A percentile compares a stretch with the other conserved stretches of the same genome.
These are phyloP conservation scores for Coniochaeta sp. DNA, from an alignment of 2,329 filamentous ascomycete genomes.

Conservation along the genomic window DNA sequence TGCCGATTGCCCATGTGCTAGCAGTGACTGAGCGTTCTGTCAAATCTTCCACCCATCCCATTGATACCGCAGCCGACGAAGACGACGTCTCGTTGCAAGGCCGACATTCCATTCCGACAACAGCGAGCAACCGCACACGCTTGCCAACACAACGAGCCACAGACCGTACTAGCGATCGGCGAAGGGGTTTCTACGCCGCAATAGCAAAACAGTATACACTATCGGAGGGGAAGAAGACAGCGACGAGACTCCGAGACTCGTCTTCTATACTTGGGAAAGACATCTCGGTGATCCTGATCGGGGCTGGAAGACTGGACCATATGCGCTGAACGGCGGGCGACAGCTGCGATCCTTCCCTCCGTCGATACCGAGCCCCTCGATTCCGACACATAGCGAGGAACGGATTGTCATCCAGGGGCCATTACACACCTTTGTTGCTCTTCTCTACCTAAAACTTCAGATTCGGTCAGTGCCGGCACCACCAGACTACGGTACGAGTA, in stretches of 20 bases:
- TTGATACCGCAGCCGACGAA: background rate
- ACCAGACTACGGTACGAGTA: slow-evolving; percentile 7
- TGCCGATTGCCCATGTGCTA: background rate
- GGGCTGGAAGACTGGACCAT: background rate
- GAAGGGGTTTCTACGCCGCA: background rate
- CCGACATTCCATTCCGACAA: background rate
- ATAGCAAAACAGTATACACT: background rate
- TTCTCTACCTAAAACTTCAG: background rate
- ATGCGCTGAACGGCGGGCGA: background rate
- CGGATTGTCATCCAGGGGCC: background rate
- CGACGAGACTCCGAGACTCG: background rate
- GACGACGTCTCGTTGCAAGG: background rate
- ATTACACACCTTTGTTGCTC: background rate
- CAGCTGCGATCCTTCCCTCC: background rate
- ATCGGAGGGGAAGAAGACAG: background rate
- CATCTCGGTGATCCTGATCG: background rate
- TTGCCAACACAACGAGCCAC: background rate
- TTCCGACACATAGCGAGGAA: background rate
- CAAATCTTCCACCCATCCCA: background rate
- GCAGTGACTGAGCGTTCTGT: background rate
- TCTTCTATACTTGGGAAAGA: background rate
- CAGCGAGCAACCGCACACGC: background rate
- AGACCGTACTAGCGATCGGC: background rate
- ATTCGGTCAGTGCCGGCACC: background rate
- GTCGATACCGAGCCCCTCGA: background rate